These are phyloP conservation scores for Fusarium sp. DNA, from an alignment of 2,329 filamentous ascomycete genomes.

Conservation along the genomic window DNA sequence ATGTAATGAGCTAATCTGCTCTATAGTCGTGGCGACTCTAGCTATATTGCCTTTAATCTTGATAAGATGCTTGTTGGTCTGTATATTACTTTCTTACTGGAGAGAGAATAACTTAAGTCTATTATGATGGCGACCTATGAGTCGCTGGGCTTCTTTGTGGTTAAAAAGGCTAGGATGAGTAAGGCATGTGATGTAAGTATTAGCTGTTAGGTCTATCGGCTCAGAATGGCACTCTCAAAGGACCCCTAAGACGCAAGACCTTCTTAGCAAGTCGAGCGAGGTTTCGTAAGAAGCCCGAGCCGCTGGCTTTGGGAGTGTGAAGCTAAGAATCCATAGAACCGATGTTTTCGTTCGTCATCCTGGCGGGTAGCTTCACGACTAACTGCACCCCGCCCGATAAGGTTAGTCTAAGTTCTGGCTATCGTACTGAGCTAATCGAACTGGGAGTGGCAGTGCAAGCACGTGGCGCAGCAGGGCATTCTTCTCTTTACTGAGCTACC, in stretches of 20 bases:
- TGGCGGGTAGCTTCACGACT: too few relatives aligned
- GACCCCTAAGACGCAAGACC: too few relatives aligned
- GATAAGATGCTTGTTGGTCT: not conserved
- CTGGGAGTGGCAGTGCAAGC: not conserved
- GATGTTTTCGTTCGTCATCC: not conserved
- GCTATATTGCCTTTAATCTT: not conserved
- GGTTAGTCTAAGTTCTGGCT: not conserved
- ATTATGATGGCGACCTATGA: not conserved
- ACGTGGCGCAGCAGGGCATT: not conserved
- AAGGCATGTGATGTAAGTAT: too few relatives aligned
- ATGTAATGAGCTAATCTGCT: too few relatives aligned
- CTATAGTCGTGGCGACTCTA: not conserved
- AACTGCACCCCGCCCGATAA: not conserved
- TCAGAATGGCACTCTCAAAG: too few relatives aligned
- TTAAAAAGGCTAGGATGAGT: too few relatives aligned
- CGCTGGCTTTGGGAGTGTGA: not conserved
- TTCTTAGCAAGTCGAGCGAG: not conserved
- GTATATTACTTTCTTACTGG: not conserved
- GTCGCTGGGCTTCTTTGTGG: not conserved
- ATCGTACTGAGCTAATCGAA: not conserved
- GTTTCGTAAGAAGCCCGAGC: not conserved
- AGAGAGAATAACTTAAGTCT: not conserved
- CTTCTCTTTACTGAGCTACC: not conserved
- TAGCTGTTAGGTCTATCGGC: too few relatives aligned
- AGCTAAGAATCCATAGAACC: not conserved